Evolutionary conservation across 257 asterid genomes (phyloP).

Genomic region (Solanum sejunctum): DNA sequence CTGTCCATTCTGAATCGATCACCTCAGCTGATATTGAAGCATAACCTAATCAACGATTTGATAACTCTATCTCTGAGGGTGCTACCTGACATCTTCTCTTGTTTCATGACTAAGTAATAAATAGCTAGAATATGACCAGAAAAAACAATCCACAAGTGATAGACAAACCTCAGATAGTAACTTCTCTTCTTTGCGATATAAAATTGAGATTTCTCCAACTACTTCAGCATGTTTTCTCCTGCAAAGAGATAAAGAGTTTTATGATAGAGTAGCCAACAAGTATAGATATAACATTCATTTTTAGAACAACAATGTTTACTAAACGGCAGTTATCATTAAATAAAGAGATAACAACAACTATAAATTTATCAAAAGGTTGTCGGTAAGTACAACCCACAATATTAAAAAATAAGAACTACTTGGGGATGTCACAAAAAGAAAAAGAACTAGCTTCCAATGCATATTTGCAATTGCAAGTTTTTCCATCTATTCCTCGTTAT

Average conservation of each 20-base stretch:
- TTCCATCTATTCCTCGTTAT: neutral
- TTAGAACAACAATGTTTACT: neutral
- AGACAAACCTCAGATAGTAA: constrained; percentile 72
- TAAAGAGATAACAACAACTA: neutral
- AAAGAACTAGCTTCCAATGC: neutral
- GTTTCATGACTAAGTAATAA: neutral
- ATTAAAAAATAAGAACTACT: neutral
- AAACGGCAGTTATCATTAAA: neutral
- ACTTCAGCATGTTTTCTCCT: constrained; percentile 99
- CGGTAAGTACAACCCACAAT: neutral
- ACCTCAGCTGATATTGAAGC: neutral
- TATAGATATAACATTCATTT: neutral
- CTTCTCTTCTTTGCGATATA: constrained; percentile 85
- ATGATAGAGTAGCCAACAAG: neutral
- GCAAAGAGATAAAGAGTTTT: constrained; percentile 10
- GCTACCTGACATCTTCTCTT: neutral
- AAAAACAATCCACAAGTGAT: neutral
- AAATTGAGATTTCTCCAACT: constrained; percentile 77
- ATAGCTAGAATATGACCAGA: neutral
- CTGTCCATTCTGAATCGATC: neutral
- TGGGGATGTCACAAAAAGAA: neutral
- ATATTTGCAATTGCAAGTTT: neutral
- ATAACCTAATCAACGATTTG: neutral
- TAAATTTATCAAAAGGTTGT: neutral
- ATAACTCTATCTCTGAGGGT: neutral